Percentiles rank a stretch among this genome's conserved stretches.
Conservation (phyloP, 1,284 basidiomycete genomes). For the Inonotus obliquus region DNA sequence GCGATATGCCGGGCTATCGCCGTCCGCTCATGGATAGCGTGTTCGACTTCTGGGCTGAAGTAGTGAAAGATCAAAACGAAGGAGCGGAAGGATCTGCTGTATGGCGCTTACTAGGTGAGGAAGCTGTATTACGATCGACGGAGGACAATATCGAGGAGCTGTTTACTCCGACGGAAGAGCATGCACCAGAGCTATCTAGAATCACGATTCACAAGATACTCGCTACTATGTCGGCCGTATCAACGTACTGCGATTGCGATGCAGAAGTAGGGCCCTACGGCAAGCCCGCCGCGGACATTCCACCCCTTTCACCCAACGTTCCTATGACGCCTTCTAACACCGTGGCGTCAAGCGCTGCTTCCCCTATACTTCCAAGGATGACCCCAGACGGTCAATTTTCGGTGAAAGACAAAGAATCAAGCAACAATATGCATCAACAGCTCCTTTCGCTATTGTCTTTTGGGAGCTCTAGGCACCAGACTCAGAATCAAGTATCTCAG, state of each 20-base stretch:
- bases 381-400: constrained; percentile 45
- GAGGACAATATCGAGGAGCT: constrained; percentile 32
- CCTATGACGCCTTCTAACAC: constrained; percentile 29
- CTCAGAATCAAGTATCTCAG: constrained; percentile 19
- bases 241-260: constrained; percentile 12
- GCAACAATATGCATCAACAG: constrained; percentile 54
- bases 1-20: constrained; percentile 63
- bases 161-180: constrained; percentile 11
- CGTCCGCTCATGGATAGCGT: constrained; percentile 55
- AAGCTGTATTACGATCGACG: constrained; percentile 48
- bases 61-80: constrained; percentile 32
- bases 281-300: constrained; percentile 29
- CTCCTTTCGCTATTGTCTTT: constrained; percentile 55
- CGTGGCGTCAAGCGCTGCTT: constrained; percentile 35
- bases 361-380: constrained; percentile 51
- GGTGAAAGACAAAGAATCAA: constrained; percentile 38
- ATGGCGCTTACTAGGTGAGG: constrained; percentile 62
- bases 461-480: constrained; percentile 50
- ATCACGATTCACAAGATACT: constrained; percentile 17
- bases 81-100: constrained; percentile 42
- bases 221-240: constrained; percentile 6
- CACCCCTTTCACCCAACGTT: constrained; percentile 21
- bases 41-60: constrained; percentile 45
- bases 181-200: neutral
- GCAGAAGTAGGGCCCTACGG: constrained; percentile 20